Conservation (phyloP, 169 alveolate genomes). For the Plasmodium relictum region DNA sequence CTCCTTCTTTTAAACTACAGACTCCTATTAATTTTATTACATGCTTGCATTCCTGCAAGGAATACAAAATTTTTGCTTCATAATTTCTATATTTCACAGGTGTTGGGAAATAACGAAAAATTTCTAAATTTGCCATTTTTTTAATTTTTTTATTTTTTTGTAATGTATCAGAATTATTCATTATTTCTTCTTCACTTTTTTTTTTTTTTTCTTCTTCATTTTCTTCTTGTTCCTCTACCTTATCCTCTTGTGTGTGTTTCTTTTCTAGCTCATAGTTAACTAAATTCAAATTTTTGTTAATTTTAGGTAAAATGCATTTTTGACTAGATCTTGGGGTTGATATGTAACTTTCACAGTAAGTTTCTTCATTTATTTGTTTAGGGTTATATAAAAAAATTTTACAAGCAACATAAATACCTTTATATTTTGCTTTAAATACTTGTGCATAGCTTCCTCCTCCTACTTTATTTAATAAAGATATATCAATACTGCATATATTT, state of each 20-base stretch:
- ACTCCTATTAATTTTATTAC: conserved; percentile 79
- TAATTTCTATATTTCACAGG: conserved; percentile 81
- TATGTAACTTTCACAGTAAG: conserved; percentile 73
- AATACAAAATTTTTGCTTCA: conserved; percentile 80
- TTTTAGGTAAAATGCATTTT: conserved; percentile 45
- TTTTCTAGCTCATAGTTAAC: neutral
- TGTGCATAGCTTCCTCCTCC: conserved; percentile 77
- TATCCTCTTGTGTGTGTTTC: neutral
- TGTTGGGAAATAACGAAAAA: conserved; percentile 80
- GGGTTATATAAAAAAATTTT: conserved; percentile 70
- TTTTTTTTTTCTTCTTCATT: neutral
- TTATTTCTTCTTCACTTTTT: neutral
- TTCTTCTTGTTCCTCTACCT: conserved; percentile 2
- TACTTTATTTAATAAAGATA: conserved; percentile 48
- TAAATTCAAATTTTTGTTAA: conserved; percentile 5
- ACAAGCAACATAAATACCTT: conserved; percentile 76
- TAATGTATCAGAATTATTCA: conserved; percentile 36
- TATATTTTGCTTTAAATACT: conserved; percentile 62
- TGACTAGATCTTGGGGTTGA: conserved; percentile 75
- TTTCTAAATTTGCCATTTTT: conserved; percentile 66
- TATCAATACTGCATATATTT: conserved; percentile 47
- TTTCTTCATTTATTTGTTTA: conserved; percentile 49
- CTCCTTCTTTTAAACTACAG: conserved; percentile 77
- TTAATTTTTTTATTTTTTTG: conserved; percentile 77
- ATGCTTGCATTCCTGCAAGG: conserved; percentile 66